Conservation (phyloP, 2,329 filamentous ascomycete genomes). For the Apiospora sp. region DNA sequence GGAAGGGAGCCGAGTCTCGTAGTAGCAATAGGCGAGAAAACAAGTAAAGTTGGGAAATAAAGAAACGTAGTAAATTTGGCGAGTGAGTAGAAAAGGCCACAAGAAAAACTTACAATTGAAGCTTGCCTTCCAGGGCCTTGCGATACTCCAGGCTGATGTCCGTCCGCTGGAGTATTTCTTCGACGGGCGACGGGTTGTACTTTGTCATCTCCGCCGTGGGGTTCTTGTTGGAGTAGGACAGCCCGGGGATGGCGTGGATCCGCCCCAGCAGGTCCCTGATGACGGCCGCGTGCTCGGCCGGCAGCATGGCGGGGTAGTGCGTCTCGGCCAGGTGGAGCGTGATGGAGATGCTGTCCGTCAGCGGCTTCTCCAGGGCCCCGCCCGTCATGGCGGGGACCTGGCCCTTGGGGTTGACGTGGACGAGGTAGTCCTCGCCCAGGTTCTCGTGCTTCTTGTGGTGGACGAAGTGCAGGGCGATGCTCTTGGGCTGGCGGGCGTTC, state of each 20-base stretch:
- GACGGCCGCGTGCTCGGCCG: constrained; percentile 16
- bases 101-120: constrained; percentile 25
- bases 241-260: constrained; percentile 30
- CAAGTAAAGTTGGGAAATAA: neutral
- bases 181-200: constrained; percentile 26
- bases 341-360: constrained; percentile 28
- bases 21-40: neutral
- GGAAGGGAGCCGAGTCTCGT: no score
- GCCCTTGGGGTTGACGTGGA: constrained; percentile 29
- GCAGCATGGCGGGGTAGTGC: constrained; percentile 30
- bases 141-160: constrained; percentile 26
- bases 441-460: constrained; percentile 30
- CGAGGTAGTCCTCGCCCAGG: constrained; percentile 29
- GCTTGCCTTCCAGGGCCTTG: constrained; percentile 27
- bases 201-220: constrained; percentile 27
- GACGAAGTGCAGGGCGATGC: constrained; percentile 26
- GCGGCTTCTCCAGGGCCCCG: constrained; percentile 23
- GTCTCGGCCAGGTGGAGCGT: constrained; percentile 28
- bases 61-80: no score
- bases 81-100: no score
- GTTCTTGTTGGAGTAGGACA: constrained; percentile 28
- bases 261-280: constrained; percentile 26
- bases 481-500: constrained; percentile 22
- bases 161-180: constrained; percentile 27
- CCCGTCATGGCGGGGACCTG: constrained; percentile 32